Evolutionary conservation across 2,329 filamentous ascomycete genomes (phyloP), one percentile per base, ranked within the genome.

Genomic region (Decorospora gaudefroyi): DNA sequence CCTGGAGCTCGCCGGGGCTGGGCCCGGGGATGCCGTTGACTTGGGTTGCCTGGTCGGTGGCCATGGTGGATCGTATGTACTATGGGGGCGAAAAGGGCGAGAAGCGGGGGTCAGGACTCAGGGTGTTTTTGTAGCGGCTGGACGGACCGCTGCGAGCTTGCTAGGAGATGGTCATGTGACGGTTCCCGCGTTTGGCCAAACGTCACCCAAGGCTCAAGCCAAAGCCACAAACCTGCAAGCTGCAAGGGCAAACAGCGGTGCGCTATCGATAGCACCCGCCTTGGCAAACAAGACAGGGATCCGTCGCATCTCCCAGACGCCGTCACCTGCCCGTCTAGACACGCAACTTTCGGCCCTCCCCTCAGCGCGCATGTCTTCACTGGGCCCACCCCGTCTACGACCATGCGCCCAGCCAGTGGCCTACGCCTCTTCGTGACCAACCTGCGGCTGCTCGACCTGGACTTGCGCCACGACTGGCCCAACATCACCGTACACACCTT

Each of bases 401-500:
- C 49, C n/a, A 37, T 47, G n/a, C n/a, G n/a, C n/a, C n/a, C n/a
- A n/a, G n/a, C n/a, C n/a, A n/a, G n/a, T n/a, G n/a, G n/a, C n/a
- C n/a, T 65, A 38, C 58, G 52, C 11, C 76, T 90, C 8, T 93
- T 96, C 66, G 75, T 96, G 38, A 90, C 86, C 23, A 96, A 95
- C 65, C 72, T 96, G 27, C 86, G 85, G 26, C 80, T 97, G 3
- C 78, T 99, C 17, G 83, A 95, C 60, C 79, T 97, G 19, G 87
- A 96, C 61, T 74, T 79, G 35, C 79, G 79, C 0, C 75, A 82
- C 1, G 90, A 95, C 71, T 96, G 91, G 88, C 92, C 92, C 0
- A 78, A 73, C 12, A 87, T 96, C 43, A 84, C 81, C 1, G 66
- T 78, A 0, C 77, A 85, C 35, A 87, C 86, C 2, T 89, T 97